A percentile compares a stretch with the other conserved stretches of the same genome.
Evolutionary conservation across 73 alveolate genomes (phyloP).

Genomic region (Paramecium biaurelia): DNA sequence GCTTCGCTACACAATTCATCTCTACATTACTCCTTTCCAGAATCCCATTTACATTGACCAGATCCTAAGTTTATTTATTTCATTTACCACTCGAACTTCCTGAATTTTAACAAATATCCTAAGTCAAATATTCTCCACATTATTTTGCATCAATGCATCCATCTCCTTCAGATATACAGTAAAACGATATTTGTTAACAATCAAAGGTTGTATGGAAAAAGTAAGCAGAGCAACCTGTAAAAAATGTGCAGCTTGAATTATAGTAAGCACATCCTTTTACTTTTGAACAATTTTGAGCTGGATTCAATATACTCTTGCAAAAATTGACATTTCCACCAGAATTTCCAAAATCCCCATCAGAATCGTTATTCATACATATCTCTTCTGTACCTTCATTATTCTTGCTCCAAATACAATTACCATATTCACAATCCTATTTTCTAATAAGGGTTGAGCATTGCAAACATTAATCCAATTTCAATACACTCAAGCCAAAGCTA

Average conservation of each 20-base stretch:
- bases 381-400: background rate
- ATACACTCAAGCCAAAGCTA: background rate
- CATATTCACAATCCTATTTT: background rate
- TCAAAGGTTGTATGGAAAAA: background rate
- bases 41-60: conserved; percentile 7
- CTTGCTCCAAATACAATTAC: background rate
- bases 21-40: background rate
- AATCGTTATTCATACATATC: background rate
- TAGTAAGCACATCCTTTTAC: background rate
- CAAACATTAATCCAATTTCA: background rate
- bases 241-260: background rate
- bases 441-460: background rate
- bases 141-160: background rate
- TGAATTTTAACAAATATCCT: background rate
- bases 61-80: background rate
- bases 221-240: conserved; percentile 40
- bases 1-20: background rate
- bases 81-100: background rate
- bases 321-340: background rate
- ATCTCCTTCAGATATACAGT: background rate
- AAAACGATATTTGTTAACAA: background rate
- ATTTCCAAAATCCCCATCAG: background rate
- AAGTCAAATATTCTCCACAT: background rate
- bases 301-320: background rate
- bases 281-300: background rate